phyloP scores from a whole-genome alignment of 495 filamentous ascomycete genomes.

The Tuber umbilicatum region DNA sequence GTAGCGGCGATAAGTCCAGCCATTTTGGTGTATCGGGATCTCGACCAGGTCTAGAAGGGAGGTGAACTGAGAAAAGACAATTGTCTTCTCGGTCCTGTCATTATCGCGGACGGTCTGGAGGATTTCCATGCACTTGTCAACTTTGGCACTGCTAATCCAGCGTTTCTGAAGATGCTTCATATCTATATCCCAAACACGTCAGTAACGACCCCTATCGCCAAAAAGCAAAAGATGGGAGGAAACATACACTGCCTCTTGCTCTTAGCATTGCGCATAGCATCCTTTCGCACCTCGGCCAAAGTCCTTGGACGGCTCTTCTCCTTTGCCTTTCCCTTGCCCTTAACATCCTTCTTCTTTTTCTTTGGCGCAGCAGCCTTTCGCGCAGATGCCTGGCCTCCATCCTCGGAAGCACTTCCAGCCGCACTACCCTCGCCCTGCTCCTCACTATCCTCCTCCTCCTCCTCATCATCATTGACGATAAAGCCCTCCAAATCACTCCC shows the following conservation, averaged over 20 bases:
- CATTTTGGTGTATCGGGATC: constrained; percentile 64
- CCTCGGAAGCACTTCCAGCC: constrained; percentile 13
- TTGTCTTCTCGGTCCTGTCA: constrained; percentile 63
- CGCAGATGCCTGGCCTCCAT: constrained; percentile 8
- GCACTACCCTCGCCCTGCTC: constrained; percentile 6
- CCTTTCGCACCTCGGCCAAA: constrained; percentile 60
- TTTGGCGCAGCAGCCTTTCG: constrained; percentile 29
- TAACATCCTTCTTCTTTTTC: constrained; percentile 41
- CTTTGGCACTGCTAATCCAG: constrained; percentile 71
- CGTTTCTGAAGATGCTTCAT: constrained; percentile 63
- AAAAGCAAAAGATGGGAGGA: background rate
- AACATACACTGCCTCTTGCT: constrained; percentile 50
- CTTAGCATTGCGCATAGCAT: constrained; percentile 54
- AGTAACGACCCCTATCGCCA: constrained; percentile 1
- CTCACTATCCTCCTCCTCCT: constrained; percentile 29
- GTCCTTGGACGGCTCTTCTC: constrained; percentile 46
- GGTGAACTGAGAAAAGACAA: constrained; percentile 91
- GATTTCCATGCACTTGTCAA: constrained; percentile 66
- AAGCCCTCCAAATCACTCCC: constrained; percentile 51
- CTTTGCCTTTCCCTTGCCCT: constrained; percentile 48
- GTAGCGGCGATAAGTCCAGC: constrained; percentile 66
- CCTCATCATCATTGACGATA: constrained; percentile 52
- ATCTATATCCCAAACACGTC: constrained; percentile 35
- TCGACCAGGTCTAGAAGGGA: constrained; percentile 87
- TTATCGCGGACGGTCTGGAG: constrained; percentile 50